Evolutionary conservation across 169 alveolate genomes (phyloP), one percentile per base, ranked within the genome.

Genomic region (Plasmodium yoelii): DNA sequence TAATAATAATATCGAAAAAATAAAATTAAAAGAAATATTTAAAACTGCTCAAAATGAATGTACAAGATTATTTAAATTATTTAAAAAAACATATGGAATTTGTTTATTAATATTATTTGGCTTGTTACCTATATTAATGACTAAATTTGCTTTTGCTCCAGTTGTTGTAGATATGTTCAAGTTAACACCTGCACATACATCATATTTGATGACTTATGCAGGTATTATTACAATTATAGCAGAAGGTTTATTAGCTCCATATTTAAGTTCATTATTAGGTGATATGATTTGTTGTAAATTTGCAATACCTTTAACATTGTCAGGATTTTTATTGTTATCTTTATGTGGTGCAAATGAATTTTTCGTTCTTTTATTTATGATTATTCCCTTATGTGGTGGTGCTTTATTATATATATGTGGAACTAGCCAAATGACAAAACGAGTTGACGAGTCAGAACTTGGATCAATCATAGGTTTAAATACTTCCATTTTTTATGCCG

Each of bases 381-480:
- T 70, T 22, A 77, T 77, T 13, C 88, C 88, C 10, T 44, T 77
- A 49, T 77, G 88, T 64, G 88, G 88, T 28, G 88, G 88, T 1
- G 88, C 88, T 49, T 64, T 77, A 46, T 22, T 77, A 77, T 77
- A 77, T 57, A 77, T 77, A 18, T 77, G 88, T 64, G 88, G 88
- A 22, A 77, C 88, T 63, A 77, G 88, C 47, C 88, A 77, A 77
- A 77, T 77, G 88, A 77, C 88, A 47, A 77, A 77, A 49, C 7
- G 88, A 13, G 88, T 77, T 0, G 88, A 77, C 2, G 77, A 77
- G 51, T 77, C 88, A 13, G 88, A 77, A 42, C 63, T 77, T n/a
- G 88, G 88, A 9, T 63, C 88, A 3, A 57, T 68, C 26, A 77
- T 77, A 51, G 88, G 88, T 28, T 34, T 77, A 28, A 77, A 77